Conservation (phyloP, 345 rosid species). For the thale cress (Arabidopsis thaliana) region DNA sequence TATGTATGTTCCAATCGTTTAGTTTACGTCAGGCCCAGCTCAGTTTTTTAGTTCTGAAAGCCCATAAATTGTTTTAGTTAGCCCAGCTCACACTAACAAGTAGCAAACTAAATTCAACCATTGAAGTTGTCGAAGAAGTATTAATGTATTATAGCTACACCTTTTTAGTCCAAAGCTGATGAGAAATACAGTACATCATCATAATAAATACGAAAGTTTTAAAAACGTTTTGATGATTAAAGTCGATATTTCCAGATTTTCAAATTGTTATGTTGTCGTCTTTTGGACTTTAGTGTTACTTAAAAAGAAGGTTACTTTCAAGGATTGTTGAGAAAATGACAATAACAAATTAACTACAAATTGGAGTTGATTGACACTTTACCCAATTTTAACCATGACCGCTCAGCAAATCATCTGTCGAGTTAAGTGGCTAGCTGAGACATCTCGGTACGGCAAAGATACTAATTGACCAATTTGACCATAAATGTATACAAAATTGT, state of each 20-base stretch:
- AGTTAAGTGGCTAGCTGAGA: slow-evolving; percentile 20
- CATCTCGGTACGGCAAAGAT: slow-evolving; percentile 17
- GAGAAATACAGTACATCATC: background rate
- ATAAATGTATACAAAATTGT: background rate
- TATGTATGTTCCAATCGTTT: no score
- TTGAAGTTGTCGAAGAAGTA: background rate
- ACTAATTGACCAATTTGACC: slow-evolving; percentile 23
- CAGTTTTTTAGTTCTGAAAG: background rate
- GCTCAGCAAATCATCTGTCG: slow-evolving; percentile 22
- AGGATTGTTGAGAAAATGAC: slow-evolving; percentile 37
- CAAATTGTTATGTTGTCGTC: slow-evolving; percentile 4
- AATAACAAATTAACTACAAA: slow-evolving; percentile 41
- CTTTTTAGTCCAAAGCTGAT: background rate
- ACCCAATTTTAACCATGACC: slow-evolving; percentile 26
- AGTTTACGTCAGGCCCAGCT: background rate
- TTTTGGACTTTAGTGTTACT: slow-evolving; percentile 9
- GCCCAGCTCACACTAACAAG: slow-evolving; percentile 8
- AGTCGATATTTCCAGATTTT: background rate
- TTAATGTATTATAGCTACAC: background rate
- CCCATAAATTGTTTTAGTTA: background rate
- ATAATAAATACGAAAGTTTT: no score
- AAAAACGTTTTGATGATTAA: background rate
- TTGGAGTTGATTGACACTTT: slow-evolving; percentile 26
- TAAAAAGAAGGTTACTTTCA: slow-evolving; percentile 26
- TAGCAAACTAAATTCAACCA: background rate